Conservation (phyloP, 495 filamentous ascomycete genomes). For the Aspergillus heteromorphus region DNA sequence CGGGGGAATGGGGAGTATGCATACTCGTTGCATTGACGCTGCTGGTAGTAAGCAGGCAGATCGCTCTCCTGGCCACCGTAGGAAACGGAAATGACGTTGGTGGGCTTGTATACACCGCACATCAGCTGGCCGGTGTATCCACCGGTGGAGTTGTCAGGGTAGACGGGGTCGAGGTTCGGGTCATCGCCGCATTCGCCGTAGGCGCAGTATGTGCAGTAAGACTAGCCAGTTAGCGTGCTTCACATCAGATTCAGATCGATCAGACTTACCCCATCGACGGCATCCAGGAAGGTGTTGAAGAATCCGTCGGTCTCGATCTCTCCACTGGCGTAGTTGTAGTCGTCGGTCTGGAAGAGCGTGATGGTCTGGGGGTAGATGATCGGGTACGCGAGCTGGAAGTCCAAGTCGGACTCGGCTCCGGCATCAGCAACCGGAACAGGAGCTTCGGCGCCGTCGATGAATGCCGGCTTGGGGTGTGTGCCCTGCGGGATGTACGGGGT, state of each 20-base stretch:
- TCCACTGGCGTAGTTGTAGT: conserved; percentile 38
- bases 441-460: conserved; percentile 39
- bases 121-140: conserved; percentile 54
- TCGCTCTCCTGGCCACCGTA: conserved; percentile 50
- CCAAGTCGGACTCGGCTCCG: conserved; percentile 44
- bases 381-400: conserved; percentile 48
- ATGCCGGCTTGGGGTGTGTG: conserved; percentile 35
- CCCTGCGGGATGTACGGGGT: conserved; percentile 24
- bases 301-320: conserved; percentile 27
- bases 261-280: conserved; percentile 45
- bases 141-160: conserved; percentile 47
- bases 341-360: conserved; percentile 55
- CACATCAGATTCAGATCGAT: background rate
- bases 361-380: conserved; percentile 55
- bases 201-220: conserved; percentile 38
- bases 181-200: conserved; percentile 25
- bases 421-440: conserved; percentile 27
- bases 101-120: conserved; percentile 55
- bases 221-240: conserved; percentile 6
- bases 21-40: conserved; percentile 52
- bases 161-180: conserved; percentile 50
- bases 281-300: conserved; percentile 50
- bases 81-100: conserved; percentile 57
- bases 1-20: conserved; percentile 1
- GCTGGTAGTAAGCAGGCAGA: conserved; percentile 46